A percentile compares a stretch with the other conserved stretches of the same genome.
phyloP scores from a whole-genome alignment of 2,329 filamentous ascomycete species.

The Diaporthe amygdali region DNA sequence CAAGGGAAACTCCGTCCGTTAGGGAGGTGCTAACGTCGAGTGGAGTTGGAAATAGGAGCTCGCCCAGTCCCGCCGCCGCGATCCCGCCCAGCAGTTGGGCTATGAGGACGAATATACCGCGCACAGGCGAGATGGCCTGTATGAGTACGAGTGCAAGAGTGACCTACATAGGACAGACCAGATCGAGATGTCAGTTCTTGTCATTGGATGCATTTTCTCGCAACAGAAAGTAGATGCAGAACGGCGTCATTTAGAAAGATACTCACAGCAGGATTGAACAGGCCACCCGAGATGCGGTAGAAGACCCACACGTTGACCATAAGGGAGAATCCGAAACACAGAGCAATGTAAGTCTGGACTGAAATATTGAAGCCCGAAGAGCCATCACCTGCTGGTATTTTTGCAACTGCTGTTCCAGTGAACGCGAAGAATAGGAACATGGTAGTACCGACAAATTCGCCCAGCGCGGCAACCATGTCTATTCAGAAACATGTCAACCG shows the following conservation, averaged over 20 bases:
- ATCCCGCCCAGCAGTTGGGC: slow-evolving; percentile 66
- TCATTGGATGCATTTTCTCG: no score
- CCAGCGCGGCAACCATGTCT: slow-evolving; percentile 20
- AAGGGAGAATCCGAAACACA: slow-evolving; percentile 49
- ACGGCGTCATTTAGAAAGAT: rapidly evolving
- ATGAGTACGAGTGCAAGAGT: slow-evolving; percentile 66
- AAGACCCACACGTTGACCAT: slow-evolving; percentile 56
- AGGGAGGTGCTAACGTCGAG: slow-evolving; percentile 60
- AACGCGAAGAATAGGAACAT: slow-evolving; percentile 50
- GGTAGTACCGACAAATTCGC: slow-evolving; percentile 50
- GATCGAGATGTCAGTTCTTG: background rate
- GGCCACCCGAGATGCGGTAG: slow-evolving; percentile 50
- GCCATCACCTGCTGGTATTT: slow-evolving; percentile 20
- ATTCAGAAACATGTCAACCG: no score
- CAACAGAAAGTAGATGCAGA: background rate
- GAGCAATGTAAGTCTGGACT: slow-evolving; percentile 40
- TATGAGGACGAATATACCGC: slow-evolving; percentile 56
- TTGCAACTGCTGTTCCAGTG: slow-evolving; percentile 35
- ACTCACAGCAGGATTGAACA: slow-evolving; percentile 42
- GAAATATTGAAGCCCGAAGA: slow-evolving; percentile 9
- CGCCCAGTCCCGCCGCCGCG: slow-evolving; percentile 61
- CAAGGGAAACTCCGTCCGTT: slow-evolving; percentile 52
- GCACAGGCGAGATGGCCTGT: slow-evolving; percentile 57
- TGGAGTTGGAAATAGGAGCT: slow-evolving; percentile 60
- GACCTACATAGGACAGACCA: slow-evolving; percentile 31